Percentiles rank a stretch among this genome's conserved stretches.
Conservation (phyloP, 768 basidiomycete genomes). For the Lactarius pseudohatsudake region DNA sequence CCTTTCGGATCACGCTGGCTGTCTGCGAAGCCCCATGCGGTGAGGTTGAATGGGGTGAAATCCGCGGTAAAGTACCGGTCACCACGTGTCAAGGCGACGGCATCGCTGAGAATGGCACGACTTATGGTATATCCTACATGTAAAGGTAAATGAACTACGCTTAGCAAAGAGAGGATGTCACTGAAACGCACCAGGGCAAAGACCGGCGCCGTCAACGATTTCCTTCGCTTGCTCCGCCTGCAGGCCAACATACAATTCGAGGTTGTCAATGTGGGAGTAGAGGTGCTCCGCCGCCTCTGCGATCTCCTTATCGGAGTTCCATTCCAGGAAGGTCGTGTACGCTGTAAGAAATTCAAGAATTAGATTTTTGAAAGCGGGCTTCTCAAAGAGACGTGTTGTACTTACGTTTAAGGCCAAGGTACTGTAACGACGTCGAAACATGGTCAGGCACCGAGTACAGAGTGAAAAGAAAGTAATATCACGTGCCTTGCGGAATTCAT, state of each 20-base stretch:
- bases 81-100: constrained; percentile 82
- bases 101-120: constrained; percentile 83
- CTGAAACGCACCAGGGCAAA: constrained; percentile 69
- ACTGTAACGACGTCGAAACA: constrained; percentile 39
- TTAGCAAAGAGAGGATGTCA: background rate
- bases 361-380: background rate
- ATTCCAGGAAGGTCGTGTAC: constrained; percentile 70
- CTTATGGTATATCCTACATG: constrained; percentile 71
- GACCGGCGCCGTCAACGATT: constrained; percentile 73
- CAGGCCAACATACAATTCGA: constrained; percentile 80
- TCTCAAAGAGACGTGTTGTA: background rate
- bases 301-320: constrained; percentile 74
- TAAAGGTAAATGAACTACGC: background rate
- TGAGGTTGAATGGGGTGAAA: constrained; percentile 77
- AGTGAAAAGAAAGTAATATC: background rate
- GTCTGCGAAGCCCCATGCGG: constrained; percentile 82
- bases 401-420: constrained; percentile 74
- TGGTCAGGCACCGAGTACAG: background rate
- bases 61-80: constrained; percentile 83
- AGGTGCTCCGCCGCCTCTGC: constrained; percentile 72
- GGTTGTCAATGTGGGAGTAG: constrained; percentile 70
- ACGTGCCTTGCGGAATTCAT: constrained; percentile 72
- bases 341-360: constrained; percentile 40
- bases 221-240: constrained; percentile 79
- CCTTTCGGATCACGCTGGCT: constrained; percentile 71